A percentile compares a stretch with the other conserved stretches of the same genome.
phyloP scores from a whole-genome alignment of 1,284 basidiomycete genomes.

The Leucoagaricus sp. region DNA sequence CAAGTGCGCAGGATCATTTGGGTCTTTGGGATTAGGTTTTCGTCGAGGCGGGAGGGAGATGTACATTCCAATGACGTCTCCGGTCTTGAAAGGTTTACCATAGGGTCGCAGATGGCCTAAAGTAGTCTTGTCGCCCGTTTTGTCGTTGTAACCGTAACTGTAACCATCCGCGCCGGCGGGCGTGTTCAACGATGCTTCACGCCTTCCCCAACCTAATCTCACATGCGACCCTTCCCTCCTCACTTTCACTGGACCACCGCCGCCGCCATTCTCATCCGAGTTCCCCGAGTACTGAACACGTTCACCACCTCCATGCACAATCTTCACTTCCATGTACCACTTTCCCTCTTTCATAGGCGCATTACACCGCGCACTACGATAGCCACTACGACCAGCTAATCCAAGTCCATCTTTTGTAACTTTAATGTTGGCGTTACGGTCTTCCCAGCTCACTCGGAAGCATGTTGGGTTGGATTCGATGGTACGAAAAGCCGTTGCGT shows the following conservation, averaged over 20 bases:
- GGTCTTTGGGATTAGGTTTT: constrained; percentile 54
- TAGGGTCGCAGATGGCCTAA: constrained; percentile 83
- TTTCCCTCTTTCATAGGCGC: constrained; percentile 87
- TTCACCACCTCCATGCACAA: constrained; percentile 79
- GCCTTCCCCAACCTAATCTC: constrained; percentile 87
- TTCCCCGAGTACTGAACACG: constrained; percentile 36
- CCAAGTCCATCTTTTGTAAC: constrained; percentile 82
- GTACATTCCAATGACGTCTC: constrained; percentile 94
- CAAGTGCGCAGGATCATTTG: constrained; percentile 74
- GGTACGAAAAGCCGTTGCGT: constrained; percentile 66
- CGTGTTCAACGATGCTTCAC: constrained; percentile 91
- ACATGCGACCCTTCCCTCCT: constrained; percentile 78
- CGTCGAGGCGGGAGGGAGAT: constrained; percentile 80
- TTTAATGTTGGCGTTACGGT: constrained; percentile 78
- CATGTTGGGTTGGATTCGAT: constrained; percentile 73
- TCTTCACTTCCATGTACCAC: constrained; percentile 93
- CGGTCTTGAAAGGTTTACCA: constrained; percentile 72
- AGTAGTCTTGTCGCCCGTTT: constrained; percentile 88
- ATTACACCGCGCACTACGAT: constrained; percentile 87
- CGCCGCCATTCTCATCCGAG: constrained; percentile 16
- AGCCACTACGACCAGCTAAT: constrained; percentile 85
- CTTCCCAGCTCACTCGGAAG: constrained; percentile 84
- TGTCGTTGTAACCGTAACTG: constrained; percentile 90
- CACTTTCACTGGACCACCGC: constrained; percentile 23
- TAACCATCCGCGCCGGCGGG: constrained; percentile 95